Conservation (phyloP, 1,139 yeast species). For the Yamadazyma dushanensis region DNA sequence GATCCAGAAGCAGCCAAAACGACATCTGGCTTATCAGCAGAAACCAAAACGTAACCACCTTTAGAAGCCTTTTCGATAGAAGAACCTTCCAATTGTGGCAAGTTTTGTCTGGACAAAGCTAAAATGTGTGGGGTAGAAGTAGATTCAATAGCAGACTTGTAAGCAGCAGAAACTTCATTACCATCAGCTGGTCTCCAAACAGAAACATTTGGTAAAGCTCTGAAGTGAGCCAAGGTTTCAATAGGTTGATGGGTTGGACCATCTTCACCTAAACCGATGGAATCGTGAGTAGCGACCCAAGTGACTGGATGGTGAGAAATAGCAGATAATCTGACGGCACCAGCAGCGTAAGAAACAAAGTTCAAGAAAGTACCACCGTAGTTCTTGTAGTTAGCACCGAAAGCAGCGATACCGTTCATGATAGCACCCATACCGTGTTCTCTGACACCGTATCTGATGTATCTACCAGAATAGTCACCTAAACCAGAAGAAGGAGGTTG, state of each 20-base stretch:
- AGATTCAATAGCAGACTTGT: slow-evolving; percentile 72
- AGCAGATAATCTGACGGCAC: slow-evolving; percentile 95
- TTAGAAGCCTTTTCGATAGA: slow-evolving; percentile 86
- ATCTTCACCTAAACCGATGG: slow-evolving; percentile 99
- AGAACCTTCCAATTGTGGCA: slow-evolving; percentile 95
- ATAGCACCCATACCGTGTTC: slow-evolving; percentile 99
- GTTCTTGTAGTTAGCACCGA: slow-evolving; percentile 88
- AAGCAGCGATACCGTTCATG: slow-evolving; percentile 96
- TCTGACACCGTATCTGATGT: slow-evolving; percentile 98
- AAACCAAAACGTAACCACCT: slow-evolving; percentile 88
- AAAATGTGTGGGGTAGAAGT: slow-evolving; percentile 81
- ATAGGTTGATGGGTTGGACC: slow-evolving; percentile 99
- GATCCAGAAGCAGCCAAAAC: slow-evolving; percentile 93
- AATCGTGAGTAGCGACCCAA: slow-evolving; percentile 99
- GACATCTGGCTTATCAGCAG: slow-evolving; percentile 63
- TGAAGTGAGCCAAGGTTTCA: slow-evolving; percentile 96
- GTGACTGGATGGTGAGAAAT: slow-evolving; percentile 90
- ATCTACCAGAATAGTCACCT: slow-evolving; percentile 91
- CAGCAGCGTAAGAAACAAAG: slow-evolving; percentile 97
- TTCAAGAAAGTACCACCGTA: slow-evolving; percentile 98
- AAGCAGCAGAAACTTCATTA: slow-evolving; percentile 97
- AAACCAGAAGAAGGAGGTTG: slow-evolving; percentile 82
- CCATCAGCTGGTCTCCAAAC: slow-evolving; percentile 99
- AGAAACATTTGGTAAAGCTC: slow-evolving; percentile 92
- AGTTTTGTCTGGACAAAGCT: slow-evolving; percentile 96